Conservation (phyloP, 2,329 filamentous ascomycete species). For the Hymenoscyphus scutula region DNA sequence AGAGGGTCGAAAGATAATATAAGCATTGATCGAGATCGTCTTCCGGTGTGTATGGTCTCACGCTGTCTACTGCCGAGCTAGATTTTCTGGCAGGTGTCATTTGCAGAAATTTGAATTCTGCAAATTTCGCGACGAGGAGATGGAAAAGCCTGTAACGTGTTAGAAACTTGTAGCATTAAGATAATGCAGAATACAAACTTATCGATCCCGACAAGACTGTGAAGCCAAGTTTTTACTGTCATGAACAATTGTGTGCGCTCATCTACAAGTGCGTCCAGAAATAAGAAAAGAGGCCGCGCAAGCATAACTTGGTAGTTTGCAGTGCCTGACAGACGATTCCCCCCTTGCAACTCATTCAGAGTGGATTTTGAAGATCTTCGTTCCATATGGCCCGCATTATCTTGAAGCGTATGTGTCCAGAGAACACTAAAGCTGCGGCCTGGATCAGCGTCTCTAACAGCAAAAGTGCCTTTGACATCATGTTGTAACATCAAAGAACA, state of each 20-base stretch:
- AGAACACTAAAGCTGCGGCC: slow-evolving; percentile 71
- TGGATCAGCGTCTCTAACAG: slow-evolving; percentile 53
- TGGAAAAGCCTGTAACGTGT: slow-evolving; percentile 52
- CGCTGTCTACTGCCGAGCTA: slow-evolving; percentile 24
- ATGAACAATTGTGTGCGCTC: slow-evolving; percentile 72
- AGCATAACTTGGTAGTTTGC: slow-evolving; percentile 72
- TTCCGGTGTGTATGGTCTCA: slow-evolving; percentile 46
- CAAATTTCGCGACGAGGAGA: slow-evolving; percentile 58
- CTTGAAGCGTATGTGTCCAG: slow-evolving; percentile 77
- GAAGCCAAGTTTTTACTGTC: slow-evolving; percentile 78
- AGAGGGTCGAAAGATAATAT: slow-evolving; percentile 74
- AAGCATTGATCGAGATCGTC: slow-evolving; percentile 74
- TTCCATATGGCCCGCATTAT: slow-evolving; percentile 45
- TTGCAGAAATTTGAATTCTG: slow-evolving; percentile 53
- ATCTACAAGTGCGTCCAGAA: slow-evolving; percentile 75
- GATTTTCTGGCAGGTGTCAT: slow-evolving; percentile 24
- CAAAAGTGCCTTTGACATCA: slow-evolving; percentile 48
- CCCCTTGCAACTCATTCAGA: slow-evolving; percentile 36
- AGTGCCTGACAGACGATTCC: slow-evolving; percentile 50
- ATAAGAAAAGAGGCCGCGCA: slow-evolving; percentile 74
- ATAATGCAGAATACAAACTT: slow-evolving; percentile 45
- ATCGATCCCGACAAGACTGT: slow-evolving; percentile 61
- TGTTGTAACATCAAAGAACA: slow-evolving; percentile 63
- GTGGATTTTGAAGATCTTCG: slow-evolving; percentile 49
- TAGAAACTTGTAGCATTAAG: slow-evolving; percentile 20